phyloP scores from a whole-genome alignment of 169 alveolate species.

The Cryptosporidium canis region DNA sequence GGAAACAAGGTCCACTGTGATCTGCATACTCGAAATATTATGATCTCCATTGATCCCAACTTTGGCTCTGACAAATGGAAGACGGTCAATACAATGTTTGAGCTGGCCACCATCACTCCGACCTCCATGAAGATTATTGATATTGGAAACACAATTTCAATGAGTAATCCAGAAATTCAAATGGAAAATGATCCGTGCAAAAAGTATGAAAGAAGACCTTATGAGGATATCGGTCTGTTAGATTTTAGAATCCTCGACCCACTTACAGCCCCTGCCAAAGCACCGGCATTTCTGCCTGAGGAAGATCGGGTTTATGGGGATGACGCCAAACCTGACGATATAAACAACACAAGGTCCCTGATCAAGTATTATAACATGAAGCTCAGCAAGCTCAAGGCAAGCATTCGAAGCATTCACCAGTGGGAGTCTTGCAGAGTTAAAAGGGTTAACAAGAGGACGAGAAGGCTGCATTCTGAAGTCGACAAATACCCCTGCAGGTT shows the following conservation, averaged over 20 bases:
- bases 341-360: slow-evolving; percentile 22
- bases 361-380: slow-evolving; percentile 22
- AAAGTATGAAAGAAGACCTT: slow-evolving; percentile 63
- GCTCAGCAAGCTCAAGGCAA: neutral
- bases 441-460: slow-evolving; percentile 38
- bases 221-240: slow-evolving; percentile 60
- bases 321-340: slow-evolving; percentile 16
- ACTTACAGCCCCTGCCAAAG: slow-evolving; percentile 58
- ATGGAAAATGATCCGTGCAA: slow-evolving; percentile 48
- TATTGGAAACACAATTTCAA: slow-evolving; percentile 62
- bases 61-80: slow-evolving; percentile 55
- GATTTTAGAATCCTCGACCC: slow-evolving; percentile 51
- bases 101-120: slow-evolving; percentile 42
- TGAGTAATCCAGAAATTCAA: slow-evolving; percentile 36
- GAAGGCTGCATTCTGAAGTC: slow-evolving; percentile 32
- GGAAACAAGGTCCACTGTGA: slow-evolving; percentile 64
- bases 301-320: slow-evolving; percentile 17
- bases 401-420: slow-evolving; percentile 20
- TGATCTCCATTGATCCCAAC: slow-evolving; percentile 44
- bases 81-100: slow-evolving; percentile 27
- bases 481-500: slow-evolving; percentile 59
- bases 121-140: slow-evolving; percentile 52
- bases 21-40: slow-evolving; percentile 59
- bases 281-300: slow-evolving; percentile 40
- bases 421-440: slow-evolving; percentile 70